Conservation (phyloP, 1,284 basidiomycete species). For the Boletus albobrunnescens region DNA sequence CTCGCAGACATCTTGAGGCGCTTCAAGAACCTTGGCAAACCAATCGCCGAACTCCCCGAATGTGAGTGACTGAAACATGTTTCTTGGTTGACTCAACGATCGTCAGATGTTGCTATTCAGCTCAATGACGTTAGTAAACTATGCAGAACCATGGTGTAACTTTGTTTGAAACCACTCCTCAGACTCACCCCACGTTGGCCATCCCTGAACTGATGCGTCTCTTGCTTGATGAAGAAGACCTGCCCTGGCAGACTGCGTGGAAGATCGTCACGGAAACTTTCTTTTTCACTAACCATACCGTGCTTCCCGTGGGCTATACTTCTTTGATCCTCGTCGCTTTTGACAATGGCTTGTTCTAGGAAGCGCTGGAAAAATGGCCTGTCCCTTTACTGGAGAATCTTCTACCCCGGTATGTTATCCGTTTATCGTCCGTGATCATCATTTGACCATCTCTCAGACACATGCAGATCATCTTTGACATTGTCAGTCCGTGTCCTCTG, state of each 20-base stretch:
- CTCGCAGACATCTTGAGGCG: slow-evolving; percentile 83
- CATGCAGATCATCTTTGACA: slow-evolving; percentile 88
- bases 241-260: slow-evolving; percentile 84
- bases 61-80: slow-evolving; percentile 42
- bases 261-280: slow-evolving; percentile 82
- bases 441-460: slow-evolving; percentile 41
- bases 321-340: background rate
- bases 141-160: background rate
- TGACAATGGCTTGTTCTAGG: slow-evolving; percentile 36
- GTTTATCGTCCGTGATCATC: background rate
- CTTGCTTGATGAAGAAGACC: slow-evolving; percentile 82
- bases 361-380: slow-evolving; percentile 85
- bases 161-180: background rate
- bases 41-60: slow-evolving; percentile 74
- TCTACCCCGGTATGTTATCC: slow-evolving; percentile 55
- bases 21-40: slow-evolving; percentile 76
- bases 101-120: slow-evolving; percentile 78
- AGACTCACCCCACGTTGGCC: slow-evolving; percentile 91
- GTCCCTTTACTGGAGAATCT: slow-evolving; percentile 79
- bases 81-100: slow-evolving; percentile 3
- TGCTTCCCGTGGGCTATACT: slow-evolving; percentile 55
- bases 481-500: slow-evolving; percentile 47
- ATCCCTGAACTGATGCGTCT: slow-evolving; percentile 94
- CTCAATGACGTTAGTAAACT: slow-evolving; percentile 67
- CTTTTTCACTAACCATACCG: slow-evolving; percentile 92